These are phyloP conservation scores for Podaxis sp. DNA, from an alignment of 768 basidiomycete species.

Conservation along the genomic window DNA sequence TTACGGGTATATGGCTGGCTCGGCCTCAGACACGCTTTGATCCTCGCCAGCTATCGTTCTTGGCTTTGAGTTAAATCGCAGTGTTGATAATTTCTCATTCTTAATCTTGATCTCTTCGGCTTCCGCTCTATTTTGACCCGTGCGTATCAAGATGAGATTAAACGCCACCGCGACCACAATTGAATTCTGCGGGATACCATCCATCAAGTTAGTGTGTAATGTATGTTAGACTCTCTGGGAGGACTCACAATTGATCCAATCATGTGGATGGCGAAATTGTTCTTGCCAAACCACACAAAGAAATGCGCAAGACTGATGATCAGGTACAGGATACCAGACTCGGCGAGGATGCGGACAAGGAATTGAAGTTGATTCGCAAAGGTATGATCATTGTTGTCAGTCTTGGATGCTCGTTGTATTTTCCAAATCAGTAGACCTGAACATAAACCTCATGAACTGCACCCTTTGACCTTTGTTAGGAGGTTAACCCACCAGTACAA, in stretches of 20 bases:
- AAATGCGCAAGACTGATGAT: neutral
- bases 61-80: neutral
- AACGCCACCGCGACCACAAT: neutral
- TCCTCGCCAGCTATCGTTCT: neutral
- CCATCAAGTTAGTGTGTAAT: neutral
- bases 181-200: neutral
- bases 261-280: neutral
- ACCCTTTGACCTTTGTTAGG: neutral
- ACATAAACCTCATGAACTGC: neutral
- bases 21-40: neutral
- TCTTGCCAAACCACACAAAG: neutral
- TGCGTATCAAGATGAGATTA: conserved; percentile 1
- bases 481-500: conserved; percentile 5
- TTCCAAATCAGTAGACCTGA: neutral
- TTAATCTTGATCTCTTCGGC: neutral
- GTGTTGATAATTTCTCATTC: neutral
- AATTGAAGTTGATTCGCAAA: neutral
- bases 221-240: neutral
- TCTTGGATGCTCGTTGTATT: neutral
- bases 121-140: neutral
- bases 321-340: neutral
- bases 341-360: neutral
- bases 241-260: neutral
- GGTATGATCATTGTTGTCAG: neutral
- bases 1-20: too few species aligned